A percentile compares a stretch with the other conserved stretches of the same genome.
These are phyloP conservation scores for Rhodocollybia butyracea DNA, from an alignment of 768 basidiomycete species.

Conservation along the genomic window DNA sequence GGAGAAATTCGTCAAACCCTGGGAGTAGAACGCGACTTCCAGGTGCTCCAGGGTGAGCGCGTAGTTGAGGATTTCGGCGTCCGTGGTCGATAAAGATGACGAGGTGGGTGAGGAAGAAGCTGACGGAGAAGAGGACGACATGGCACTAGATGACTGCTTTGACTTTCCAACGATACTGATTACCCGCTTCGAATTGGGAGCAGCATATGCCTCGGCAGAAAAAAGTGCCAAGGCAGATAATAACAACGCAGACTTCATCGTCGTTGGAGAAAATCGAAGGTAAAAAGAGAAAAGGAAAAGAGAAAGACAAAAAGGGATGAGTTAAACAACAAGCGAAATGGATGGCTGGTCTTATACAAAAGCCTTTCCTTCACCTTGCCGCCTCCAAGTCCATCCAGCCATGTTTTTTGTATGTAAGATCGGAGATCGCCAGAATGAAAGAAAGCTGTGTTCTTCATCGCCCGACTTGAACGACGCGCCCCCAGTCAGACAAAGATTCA, in stretches of 20 bases:
- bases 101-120: constrained; percentile 14
- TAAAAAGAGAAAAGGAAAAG: constrained; percentile 27
- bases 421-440: no score
- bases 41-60: constrained; percentile 50
- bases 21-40: constrained; percentile 42
- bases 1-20: constrained; percentile 43
- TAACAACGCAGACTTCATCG: constrained; percentile 33
- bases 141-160: neutral
- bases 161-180: neutral
- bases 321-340: no score
- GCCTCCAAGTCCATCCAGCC: no score
- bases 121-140: constrained; percentile 14
- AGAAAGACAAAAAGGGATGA: neutral
- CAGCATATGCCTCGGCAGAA: constrained; percentile 4
- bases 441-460: no score
- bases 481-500: no score
- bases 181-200: neutral
- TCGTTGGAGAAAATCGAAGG: constrained; percentile 30
- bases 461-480: no score
- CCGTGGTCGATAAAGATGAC: constrained; percentile 37
- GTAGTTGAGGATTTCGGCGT: constrained; percentile 36
- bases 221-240: constrained; percentile 18
- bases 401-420: no score
- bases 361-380: no score
- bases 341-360: no score